Percentiles rank a stretch among this genome's conserved stretches.
Conservation (phyloP, 305 asterid genomes). For the Lippia alba region DNA sequence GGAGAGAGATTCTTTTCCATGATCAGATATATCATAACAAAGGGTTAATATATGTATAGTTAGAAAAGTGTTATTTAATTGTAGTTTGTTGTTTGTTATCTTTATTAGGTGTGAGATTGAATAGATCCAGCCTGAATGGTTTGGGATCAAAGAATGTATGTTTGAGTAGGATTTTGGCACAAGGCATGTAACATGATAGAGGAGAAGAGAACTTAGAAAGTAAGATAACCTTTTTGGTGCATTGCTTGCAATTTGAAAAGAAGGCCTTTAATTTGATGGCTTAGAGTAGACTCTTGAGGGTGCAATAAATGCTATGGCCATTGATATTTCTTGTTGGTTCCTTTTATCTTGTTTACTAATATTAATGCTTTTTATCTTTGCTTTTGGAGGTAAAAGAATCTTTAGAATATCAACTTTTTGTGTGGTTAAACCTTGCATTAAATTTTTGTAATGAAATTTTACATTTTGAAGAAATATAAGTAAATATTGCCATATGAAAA, state of each 20-base stretch:
- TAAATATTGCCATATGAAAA: too few species aligned
- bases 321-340: too few species aligned
- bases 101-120: not conserved
- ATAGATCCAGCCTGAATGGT: not conserved
- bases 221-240: conserved; percentile 35
- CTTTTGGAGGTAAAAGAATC: too few species aligned
- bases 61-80: not conserved
- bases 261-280: conserved; percentile 11
- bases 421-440: too few species aligned
- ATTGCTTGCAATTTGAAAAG: conserved; percentile 39
- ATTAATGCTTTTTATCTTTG: too few species aligned
- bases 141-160: conserved; percentile 7
- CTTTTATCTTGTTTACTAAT: too few species aligned
- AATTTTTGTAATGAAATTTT: too few species aligned
- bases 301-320: not conserved
- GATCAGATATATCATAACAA: conserved; percentile 17
- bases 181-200: conserved; percentile 40
- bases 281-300: conserved; percentile 39
- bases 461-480: too few species aligned
- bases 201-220: conserved; percentile 36
- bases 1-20: conserved; percentile 28
- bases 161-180: conserved; percentile 18
- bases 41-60: conserved; percentile 12
- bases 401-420: too few species aligned
- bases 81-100: not conserved